Percentiles rank a stretch among this genome's conserved stretches.
These are phyloP conservation scores for Phytopythium vexans DNA, from an alignment of 352 stramenopile species.

Conservation along the genomic window DNA sequence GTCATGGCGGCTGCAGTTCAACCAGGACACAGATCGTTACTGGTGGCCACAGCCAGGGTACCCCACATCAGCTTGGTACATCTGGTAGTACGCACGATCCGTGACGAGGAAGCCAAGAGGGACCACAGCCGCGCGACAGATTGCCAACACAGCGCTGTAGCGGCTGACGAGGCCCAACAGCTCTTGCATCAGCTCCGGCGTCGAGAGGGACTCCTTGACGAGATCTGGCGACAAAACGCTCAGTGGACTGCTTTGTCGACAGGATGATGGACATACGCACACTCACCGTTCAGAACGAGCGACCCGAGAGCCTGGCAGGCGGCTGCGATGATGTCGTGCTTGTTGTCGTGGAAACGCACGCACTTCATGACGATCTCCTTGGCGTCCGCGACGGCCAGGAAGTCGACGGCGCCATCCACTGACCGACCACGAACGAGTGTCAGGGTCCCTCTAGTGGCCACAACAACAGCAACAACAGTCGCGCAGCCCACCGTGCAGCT, in stretches of 20 bases:
- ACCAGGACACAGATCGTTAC: not conserved
- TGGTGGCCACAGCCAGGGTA: not conserved
- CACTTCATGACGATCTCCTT: conserved; percentile 73
- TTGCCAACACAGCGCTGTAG: conserved; percentile 43
- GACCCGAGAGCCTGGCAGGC: conserved; percentile 62
- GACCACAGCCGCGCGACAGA: conserved; percentile 47
- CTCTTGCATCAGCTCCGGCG: conserved; percentile 43
- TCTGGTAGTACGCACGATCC: conserved; percentile 27
- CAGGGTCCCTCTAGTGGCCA: no score
- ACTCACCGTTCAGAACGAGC: conserved; percentile 68
- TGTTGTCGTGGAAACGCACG: conserved; percentile 74
- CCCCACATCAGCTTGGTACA: not conserved
- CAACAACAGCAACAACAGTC: not conserved
- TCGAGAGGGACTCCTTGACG: conserved; percentile 63
- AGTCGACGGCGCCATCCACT: conserved; percentile 67
- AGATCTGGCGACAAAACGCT: conserved; percentile 29
- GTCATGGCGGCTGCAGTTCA: conserved; percentile 37
- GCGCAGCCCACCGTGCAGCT: conserved; percentile 48
- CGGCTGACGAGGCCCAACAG: conserved; percentile 54
- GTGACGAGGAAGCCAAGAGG: conserved; percentile 69
- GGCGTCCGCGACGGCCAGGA: conserved; percentile 49
- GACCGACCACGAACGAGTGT: not conserved
- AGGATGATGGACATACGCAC: not conserved
- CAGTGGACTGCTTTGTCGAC: not conserved
- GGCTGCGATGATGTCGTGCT: conserved; percentile 57